These are phyloP conservation scores for Aspergillus awamori DNA, from an alignment of 2,329 filamentous ascomycete species.

Conservation along the genomic window DNA sequence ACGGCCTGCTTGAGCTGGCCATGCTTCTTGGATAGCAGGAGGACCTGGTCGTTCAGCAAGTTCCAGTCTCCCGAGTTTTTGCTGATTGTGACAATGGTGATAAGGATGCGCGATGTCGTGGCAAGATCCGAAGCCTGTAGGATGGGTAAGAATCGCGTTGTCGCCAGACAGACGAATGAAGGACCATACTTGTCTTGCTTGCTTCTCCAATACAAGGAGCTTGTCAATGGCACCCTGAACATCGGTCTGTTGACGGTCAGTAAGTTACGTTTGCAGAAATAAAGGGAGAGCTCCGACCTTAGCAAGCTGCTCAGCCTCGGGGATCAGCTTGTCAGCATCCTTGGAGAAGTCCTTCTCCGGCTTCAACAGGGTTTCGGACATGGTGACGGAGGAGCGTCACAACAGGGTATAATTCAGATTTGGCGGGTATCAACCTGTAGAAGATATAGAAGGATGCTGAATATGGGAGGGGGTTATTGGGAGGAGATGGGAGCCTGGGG, in stretches of 20 bases:
- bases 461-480: slow-evolving; percentile 11
- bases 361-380: slow-evolving; percentile 84
- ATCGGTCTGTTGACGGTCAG: slow-evolving; percentile 55
- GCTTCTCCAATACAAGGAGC: slow-evolving; percentile 88
- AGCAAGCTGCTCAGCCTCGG: slow-evolving; percentile 86
- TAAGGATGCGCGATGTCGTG: slow-evolving; percentile 85
- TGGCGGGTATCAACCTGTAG: slow-evolving; percentile 6
- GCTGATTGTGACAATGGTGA: slow-evolving; percentile 89
- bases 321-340: slow-evolving; percentile 88
- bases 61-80: slow-evolving; percentile 93
- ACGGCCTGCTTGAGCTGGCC: slow-evolving; percentile 98
- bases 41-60: slow-evolving; percentile 92
- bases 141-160: slow-evolving; percentile 18
- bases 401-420: slow-evolving; percentile 3
- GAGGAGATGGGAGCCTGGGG: neutral
- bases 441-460: slow-evolving; percentile 6
- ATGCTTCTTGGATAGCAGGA: slow-evolving; percentile 98
- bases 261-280: neutral
- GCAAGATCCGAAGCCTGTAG: slow-evolving; percentile 87
- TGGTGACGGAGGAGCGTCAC: slow-evolving; percentile 49
- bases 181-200: slow-evolving; percentile 79
- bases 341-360: slow-evolving; percentile 99
- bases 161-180: neutral
- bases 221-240: slow-evolving; percentile 90
- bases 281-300: slow-evolving; percentile 61